Conservation (phyloP, 1,139 yeast species). For the Saccharomyces hybrid region DNA sequence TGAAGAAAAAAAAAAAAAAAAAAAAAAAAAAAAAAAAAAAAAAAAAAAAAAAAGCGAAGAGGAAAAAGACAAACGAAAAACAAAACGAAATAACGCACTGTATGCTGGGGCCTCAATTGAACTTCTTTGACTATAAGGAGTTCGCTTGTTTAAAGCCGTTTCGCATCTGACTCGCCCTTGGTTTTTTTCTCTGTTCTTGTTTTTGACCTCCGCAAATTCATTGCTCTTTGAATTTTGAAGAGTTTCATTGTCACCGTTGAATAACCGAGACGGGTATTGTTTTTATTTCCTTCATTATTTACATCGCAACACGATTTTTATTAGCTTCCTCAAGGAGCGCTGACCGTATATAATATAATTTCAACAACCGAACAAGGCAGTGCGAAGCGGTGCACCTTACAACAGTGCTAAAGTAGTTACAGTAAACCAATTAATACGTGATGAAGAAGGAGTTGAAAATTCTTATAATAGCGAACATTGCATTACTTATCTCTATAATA, state of each 20-base stretch:
- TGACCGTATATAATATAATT: background rate
- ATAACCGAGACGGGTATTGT: background rate
- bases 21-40: background rate
- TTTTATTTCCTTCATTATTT: background rate
- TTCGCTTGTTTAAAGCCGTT: background rate
- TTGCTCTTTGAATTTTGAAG: background rate
- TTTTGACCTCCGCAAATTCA: background rate
- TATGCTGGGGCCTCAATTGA: background rate
- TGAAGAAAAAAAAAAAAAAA: background rate
- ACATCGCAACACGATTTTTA: background rate
- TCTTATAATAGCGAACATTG: slow-evolving; percentile 52
- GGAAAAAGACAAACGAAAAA: background rate
- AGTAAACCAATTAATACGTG: background rate
- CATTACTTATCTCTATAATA: slow-evolving; percentile 49
- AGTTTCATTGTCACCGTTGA: background rate
- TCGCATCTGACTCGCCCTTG: background rate
- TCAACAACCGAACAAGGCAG: background rate
- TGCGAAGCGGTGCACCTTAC: background rate
- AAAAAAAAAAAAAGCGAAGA: background rate
- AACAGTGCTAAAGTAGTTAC: background rate
- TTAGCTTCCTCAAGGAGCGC: background rate
- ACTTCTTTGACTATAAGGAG: background rate
- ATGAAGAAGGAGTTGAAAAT: slow-evolving; percentile 53
- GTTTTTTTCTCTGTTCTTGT: background rate
- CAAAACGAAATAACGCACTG: background rate